phyloP scores from a whole-genome alignment of 2,329 filamentous ascomycete genomes.

The Hymenoscyphus repandus region DNA sequence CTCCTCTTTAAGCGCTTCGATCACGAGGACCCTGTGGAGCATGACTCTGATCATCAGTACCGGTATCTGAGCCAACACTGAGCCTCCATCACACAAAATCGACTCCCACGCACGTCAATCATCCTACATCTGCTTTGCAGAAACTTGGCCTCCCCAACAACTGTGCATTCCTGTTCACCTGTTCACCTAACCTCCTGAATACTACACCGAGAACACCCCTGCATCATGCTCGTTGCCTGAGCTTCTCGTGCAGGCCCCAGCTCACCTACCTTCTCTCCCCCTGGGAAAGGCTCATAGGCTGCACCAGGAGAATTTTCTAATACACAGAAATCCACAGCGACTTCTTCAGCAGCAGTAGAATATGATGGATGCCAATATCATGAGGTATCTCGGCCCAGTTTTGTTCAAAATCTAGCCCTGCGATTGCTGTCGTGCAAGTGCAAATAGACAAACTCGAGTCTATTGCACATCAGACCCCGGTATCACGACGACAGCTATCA shows the following conservation, averaged over 20 bases:
- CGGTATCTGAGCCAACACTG: conserved; percentile 3
- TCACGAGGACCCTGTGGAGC: conserved; percentile 23
- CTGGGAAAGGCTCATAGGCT: conserved; percentile 12
- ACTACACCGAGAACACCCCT: conserved; percentile 10
- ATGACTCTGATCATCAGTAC: conserved; percentile 22
- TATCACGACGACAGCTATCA: conserved; percentile 19
- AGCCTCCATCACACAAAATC: conserved; percentile 13
- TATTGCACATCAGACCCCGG: conserved; percentile 16
- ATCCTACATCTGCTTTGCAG: conserved; percentile 7
- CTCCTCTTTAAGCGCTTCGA: conserved; percentile 15
- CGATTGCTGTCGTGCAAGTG: conserved; percentile 22
- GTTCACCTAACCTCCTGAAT: neutral
- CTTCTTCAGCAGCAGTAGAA: conserved; percentile 10
- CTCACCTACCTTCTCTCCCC: conserved; percentile 20
- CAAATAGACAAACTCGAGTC: conserved; percentile 12
- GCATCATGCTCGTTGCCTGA: conserved; percentile 24
- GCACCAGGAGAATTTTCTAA: conserved; percentile 9
- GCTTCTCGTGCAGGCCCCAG: conserved; percentile 20
- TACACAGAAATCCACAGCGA: conserved; percentile 4
- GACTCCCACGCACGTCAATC: conserved; percentile 6
- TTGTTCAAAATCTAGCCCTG: conserved; percentile 27
- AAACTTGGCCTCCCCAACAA: neutral
- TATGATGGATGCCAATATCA: conserved; percentile 32
- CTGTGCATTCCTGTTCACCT: neutral
- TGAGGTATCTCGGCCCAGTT: conserved; percentile 28